A percentile compares a stretch with the other conserved stretches of the same genome.
These are phyloP conservation scores for Sporothrix schenckii DNA, from an alignment of 2,329 filamentous ascomycete species.

Conservation along the genomic window DNA sequence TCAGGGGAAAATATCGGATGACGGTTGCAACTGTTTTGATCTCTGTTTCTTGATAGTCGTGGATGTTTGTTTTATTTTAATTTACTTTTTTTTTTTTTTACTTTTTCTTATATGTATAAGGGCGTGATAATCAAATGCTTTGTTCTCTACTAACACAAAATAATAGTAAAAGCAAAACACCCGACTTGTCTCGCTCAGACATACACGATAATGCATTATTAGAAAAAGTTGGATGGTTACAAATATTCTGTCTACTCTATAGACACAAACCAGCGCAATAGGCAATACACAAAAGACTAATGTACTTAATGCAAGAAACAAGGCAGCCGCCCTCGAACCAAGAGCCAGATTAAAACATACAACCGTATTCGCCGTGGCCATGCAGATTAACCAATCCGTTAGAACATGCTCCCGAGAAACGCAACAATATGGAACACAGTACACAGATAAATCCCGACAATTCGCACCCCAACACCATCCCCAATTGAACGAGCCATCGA, in stretches of 20 bases:
- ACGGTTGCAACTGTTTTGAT: background rate
- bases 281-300: background rate
- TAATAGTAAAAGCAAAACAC: background rate
- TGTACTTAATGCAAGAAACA: background rate
- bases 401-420: background rate
- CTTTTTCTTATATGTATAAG: background rate
- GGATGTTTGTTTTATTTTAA: background rate
- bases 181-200: too few species aligned
- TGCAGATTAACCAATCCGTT: slow-evolving; percentile 13
- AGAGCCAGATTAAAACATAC: background rate
- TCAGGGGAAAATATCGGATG: slow-evolving; percentile 7
- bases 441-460: background rate
- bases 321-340: background rate
- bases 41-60: background rate
- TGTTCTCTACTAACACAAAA: too few species aligned
- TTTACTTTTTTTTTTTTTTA: background rate
- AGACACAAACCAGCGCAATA: background rate
- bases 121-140: too few species aligned
- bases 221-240: background rate
- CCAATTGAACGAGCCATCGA: background rate
- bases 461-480: background rate
- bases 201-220: background rate
- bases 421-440: background rate
- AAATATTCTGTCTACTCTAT: background rate
- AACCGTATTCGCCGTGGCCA: slow-evolving; percentile 25